Conservation (phyloP, 495 filamentous ascomycete species). For the Neurospora discreta region DNA sequence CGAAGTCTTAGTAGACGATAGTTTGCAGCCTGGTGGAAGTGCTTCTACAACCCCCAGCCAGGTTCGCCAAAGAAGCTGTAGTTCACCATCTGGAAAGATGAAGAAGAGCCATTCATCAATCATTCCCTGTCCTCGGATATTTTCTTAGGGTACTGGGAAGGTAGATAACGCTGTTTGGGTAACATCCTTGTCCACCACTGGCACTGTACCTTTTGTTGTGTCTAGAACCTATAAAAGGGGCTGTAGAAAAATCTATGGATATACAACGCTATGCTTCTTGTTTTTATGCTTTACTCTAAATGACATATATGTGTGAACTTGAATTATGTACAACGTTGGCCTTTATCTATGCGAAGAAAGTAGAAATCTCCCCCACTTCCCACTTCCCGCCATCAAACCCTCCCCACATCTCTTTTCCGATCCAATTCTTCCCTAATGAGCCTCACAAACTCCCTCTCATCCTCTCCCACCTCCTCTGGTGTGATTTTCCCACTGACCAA, state of each 20-base stretch:
- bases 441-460: constrained; percentile 12
- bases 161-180: background rate
- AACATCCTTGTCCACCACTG: background rate
- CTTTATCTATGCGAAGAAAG: background rate
- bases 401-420: background rate
- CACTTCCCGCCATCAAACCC: background rate
- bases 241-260: too few relatives aligned
- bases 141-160: background rate
- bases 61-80: too few relatives aligned
- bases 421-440: background rate
- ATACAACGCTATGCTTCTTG: background rate
- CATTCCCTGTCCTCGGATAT: background rate
- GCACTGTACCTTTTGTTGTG: background rate
- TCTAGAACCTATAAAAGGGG: too few relatives aligned
- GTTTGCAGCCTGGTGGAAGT: too few relatives aligned
- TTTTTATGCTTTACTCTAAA: background rate
- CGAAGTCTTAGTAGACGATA: too few relatives aligned
- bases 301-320: background rate
- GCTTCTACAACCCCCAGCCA: too few relatives aligned
- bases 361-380: background rate
- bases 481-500: background rate
- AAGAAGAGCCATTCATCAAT: background rate
- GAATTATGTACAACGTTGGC: background rate
- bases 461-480: background rate
- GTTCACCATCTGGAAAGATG: background rate